These are phyloP conservation scores for Aspergillus sp. DNA, from an alignment of 2,329 filamentous ascomycete genomes.

Conservation along the genomic window DNA sequence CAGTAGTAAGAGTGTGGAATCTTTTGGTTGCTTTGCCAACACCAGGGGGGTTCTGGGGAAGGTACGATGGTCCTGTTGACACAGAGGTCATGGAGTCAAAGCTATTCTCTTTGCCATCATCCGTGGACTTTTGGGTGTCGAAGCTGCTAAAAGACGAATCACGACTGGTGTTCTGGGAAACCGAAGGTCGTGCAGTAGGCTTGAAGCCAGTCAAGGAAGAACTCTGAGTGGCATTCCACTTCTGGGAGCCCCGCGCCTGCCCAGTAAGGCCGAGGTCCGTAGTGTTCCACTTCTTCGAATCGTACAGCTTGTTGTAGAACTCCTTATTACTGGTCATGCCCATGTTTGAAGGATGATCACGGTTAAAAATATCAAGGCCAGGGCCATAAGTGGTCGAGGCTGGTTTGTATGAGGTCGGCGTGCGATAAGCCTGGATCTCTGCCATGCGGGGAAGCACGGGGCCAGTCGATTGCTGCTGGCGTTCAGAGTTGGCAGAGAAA, in stretches of 20 bases:
- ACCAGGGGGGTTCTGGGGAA: background rate
- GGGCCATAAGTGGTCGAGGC: background rate
- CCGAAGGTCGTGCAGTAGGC: background rate
- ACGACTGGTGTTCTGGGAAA: conserved; percentile 4
- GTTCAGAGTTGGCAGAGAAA: conserved; percentile 14
- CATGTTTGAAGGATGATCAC: background rate
- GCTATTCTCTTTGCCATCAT: conserved; percentile 6
- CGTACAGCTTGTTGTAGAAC: background rate
- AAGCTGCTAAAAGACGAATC: conserved; percentile 15
- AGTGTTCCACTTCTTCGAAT: background rate
- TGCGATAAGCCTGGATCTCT: background rate
- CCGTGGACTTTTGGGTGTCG: conserved; percentile 8
- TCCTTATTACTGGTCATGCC: background rate
- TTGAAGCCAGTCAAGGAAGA: background rate
- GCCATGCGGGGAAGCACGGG: background rate
- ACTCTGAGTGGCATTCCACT: background rate
- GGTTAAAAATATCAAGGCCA: background rate
- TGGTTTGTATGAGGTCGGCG: background rate
- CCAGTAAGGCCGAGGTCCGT: background rate
- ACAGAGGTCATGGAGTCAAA: conserved; percentile 14
- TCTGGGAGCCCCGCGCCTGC: background rate
- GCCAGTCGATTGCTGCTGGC: background rate
- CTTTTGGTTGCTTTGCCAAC: background rate
- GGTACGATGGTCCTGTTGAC: conserved; percentile 1
- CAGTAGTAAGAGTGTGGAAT: background rate